These are phyloP conservation scores for Oryza meyeriana DNA, from an alignment of 176 grass and related monocot genomes.

Conservation along the genomic window DNA sequence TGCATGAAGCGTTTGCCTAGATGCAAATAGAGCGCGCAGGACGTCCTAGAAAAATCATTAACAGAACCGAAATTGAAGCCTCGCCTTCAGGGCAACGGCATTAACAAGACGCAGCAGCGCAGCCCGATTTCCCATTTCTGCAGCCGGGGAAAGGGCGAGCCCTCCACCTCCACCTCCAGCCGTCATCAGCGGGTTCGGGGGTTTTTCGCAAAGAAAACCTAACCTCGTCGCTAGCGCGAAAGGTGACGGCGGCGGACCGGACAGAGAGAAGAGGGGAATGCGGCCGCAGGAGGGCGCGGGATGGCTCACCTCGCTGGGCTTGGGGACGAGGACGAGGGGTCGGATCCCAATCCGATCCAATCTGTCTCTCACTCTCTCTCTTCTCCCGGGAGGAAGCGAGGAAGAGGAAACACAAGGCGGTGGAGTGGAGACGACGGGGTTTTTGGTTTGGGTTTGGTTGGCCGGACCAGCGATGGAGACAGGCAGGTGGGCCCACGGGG, in stretches of 20 bases:
- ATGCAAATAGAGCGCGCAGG: not conserved
- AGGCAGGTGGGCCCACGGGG: too few relatives aligned
- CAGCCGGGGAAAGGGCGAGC: rapidly evolving
- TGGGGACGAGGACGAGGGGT: too few relatives aligned
- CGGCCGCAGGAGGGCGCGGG: not conserved
- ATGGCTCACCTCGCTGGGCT: too few relatives aligned
- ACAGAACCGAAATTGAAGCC: not conserved
- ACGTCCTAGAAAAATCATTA: not conserved
- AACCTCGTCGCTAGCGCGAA: not conserved
- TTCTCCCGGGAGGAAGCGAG: too few relatives aligned
- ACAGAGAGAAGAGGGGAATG: not conserved
- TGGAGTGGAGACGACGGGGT: too few relatives aligned
- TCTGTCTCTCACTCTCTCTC: too few relatives aligned
- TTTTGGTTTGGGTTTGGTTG: too few relatives aligned
- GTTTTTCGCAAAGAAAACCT: not conserved
- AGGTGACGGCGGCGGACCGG: not conserved
- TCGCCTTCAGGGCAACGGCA: not conserved
- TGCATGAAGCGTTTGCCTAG: too few relatives aligned
- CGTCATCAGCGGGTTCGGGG: not conserved
- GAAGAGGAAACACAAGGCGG: too few relatives aligned
- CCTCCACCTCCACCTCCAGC: too few relatives aligned
- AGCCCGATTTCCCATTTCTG: not conserved
- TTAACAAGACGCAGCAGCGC: not conserved
- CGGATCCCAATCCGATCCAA: too few relatives aligned
- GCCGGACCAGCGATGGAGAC: too few relatives aligned